phyloP scores from a whole-genome alignment of 305 asterid genomes.

The Withania somnifera region DNA sequence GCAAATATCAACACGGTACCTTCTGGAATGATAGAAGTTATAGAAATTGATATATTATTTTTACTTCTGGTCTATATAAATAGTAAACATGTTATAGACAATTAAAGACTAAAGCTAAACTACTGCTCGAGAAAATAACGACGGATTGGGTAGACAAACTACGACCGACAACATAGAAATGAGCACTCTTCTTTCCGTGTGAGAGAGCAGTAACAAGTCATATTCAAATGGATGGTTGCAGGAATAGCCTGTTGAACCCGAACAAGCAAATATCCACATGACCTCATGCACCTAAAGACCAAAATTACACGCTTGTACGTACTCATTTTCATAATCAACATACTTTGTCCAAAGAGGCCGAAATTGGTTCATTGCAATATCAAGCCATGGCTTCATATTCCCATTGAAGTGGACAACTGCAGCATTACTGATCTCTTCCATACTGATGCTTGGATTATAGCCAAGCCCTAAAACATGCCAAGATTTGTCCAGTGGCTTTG shows the following conservation, averaged over 20 bases:
- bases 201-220: neutral
- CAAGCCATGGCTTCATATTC: constrained; percentile 44
- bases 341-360: constrained; percentile 37
- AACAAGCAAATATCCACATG: neutral
- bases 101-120: neutral
- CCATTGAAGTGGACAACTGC: constrained; percentile 45
- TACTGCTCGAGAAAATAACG: neutral
- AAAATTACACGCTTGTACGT: constrained; percentile 25
- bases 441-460: constrained; percentile 33
- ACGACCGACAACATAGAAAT: neutral
- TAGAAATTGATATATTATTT: neutral
- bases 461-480: constrained; percentile 51
- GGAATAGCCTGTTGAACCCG: neutral
- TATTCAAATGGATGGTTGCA: neutral
- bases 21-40: neutral
- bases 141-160: neutral
- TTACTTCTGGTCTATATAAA: neutral
- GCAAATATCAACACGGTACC: neutral
- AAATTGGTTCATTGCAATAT: constrained; percentile 33
- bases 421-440: constrained; percentile 35
- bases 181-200: constrained; percentile 2
- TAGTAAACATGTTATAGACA: neutral
- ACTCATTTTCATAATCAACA: constrained; percentile 33
- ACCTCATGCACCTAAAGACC: constrained; percentile 8
- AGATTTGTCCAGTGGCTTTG: constrained; percentile 36